Base-by-base conservation (phyloP, 2,329 filamentous ascomycete genomes). In the Diaporthe citrichinensis region DNA sequence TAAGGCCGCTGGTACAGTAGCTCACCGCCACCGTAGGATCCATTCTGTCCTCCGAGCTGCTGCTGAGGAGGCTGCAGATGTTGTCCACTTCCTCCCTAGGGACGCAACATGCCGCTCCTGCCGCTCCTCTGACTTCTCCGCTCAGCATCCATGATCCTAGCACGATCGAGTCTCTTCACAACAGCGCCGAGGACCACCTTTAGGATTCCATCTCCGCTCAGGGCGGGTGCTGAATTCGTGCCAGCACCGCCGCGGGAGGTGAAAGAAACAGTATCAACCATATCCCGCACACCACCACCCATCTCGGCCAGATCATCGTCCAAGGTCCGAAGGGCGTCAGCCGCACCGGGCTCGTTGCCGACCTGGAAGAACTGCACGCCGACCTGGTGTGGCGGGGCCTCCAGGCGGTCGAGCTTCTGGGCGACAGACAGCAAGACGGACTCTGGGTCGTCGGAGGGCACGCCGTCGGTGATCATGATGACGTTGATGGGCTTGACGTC, bases 281-380 rank as follows among this genome's bases (percentile, higher is more conserved):
- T 98, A 84, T 98, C 96, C 25, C 96, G 87, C 23, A 96, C 82
- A 20, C 88, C 87, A 41, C 88, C 85, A 41, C 88, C 85, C 36
- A 87, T 80, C 57, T 89, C 87, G 2, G 84, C 86, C 49, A 97
- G 85, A 4, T 90, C 89, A 82, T 98, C 94, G 81, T 98, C 96
- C 10, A 98, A 87, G 62, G 92, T 88, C 79, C 90, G 86, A 53
- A 98, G 87, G 73, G 93, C 91, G 78, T 88, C 84, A 1, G 88
- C 87, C 0, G 96, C 96, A 0, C 84, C 86, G 0, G 85, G 81
- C 79, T 98, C 94, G 68, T 90, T 88, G 74, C 97, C 96, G 59
- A 98, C 94, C 84, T 98, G 96, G 87, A 98, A 98, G 86, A 98
- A 98, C 83, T 98, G 96, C 74, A 98, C 91, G 46, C 96, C 96